Conservation (phyloP, 176 grass and related monocot genomes). For the Carex parvula region DNA sequence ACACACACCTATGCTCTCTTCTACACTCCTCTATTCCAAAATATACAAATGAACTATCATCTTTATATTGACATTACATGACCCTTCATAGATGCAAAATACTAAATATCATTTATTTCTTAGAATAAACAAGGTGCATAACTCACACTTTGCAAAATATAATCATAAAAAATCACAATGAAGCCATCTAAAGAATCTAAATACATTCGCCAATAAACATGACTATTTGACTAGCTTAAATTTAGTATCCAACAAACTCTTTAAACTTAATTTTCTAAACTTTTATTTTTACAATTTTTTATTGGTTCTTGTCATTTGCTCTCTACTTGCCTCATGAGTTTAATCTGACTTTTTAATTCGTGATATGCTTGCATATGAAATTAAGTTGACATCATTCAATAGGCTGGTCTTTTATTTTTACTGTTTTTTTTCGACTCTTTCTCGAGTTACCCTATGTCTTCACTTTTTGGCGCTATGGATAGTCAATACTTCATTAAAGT, state of each 20-base stretch:
- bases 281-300: not conserved
- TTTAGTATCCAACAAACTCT: not conserved
- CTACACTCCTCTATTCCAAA: too few species aligned
- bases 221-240: not conserved
- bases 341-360: not conserved
- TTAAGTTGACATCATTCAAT: not conserved
- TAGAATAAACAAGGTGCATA: not conserved
- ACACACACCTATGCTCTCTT: too few species aligned
- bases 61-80: too few species aligned
- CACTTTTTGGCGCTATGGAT: too few species aligned
- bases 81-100: too few species aligned
- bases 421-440: not conserved
- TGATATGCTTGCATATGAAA: not conserved
- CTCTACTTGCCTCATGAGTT: not conserved
- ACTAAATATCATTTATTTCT: not conserved
- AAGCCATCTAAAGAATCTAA: too few species aligned
- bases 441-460: not conserved
- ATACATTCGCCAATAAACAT: too few species aligned
- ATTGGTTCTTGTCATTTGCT: not conserved
- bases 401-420: too few species aligned
- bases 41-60: too few species aligned
- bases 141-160: too few species aligned
- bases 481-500: not conserved
- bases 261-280: not conserved
- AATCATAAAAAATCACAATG: too few species aligned